phyloP scores from a whole-genome alignment of 345 rosid species.

The Viola odorata region DNA sequence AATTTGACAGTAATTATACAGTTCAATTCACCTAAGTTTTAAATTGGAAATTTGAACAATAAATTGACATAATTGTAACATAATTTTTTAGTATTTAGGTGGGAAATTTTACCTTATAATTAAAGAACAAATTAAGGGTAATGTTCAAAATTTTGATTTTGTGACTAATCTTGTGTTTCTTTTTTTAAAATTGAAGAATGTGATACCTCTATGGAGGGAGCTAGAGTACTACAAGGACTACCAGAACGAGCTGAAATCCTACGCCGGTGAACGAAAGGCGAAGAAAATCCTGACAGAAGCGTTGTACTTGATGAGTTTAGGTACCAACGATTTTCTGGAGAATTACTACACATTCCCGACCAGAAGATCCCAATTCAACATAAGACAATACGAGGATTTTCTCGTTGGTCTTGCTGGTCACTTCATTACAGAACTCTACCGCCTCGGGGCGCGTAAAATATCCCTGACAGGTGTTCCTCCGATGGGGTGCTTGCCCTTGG shows the following conservation, averaged over 20 bases:
- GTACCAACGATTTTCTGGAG: conserved; percentile 83
- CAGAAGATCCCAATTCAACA: conserved; percentile 35
- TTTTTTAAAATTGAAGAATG: conserved; percentile 39
- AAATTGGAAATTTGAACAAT: too few species aligned
- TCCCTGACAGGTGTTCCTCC: conserved; percentile 58
- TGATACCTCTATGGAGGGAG: conserved; percentile 79
- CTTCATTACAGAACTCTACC: conserved; percentile 51
- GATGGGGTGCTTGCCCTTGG: conserved; percentile 80
- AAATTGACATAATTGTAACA: too few species aligned
- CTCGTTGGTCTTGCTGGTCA: conserved; percentile 45
- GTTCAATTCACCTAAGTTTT: too few species aligned
- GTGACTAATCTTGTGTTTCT: not conserved
- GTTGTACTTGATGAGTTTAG: conserved; percentile 63
- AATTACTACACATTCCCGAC: conserved; percentile 50
- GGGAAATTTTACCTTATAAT: too few species aligned
- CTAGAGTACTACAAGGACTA: conserved; percentile 68
- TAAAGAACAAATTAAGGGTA: too few species aligned
- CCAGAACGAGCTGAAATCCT: conserved; percentile 45
- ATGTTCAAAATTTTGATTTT: not conserved
- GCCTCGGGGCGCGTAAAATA: conserved; percentile 64
- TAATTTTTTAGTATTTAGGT: too few species aligned
- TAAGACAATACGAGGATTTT: conserved; percentile 49
- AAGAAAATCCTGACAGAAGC: conserved; percentile 46
- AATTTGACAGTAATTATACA: too few species aligned
- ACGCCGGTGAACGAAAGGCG: conserved; percentile 47